Evolutionary conservation across 345 rosid species (phyloP).

Genomic region (Brassica nigra): DNA sequence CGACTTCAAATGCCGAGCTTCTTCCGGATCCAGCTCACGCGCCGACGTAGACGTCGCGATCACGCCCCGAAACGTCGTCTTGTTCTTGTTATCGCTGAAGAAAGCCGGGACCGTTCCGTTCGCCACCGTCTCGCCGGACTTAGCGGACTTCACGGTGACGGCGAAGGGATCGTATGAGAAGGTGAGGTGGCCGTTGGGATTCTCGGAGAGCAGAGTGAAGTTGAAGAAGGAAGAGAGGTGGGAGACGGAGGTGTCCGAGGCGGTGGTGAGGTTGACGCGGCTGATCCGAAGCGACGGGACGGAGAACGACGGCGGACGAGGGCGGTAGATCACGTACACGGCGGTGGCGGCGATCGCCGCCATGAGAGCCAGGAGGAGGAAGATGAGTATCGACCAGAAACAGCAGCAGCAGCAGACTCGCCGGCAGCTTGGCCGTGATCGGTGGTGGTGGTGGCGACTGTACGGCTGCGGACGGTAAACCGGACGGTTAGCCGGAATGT

Average conservation of each 20-base stretch:
- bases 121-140: constrained; percentile 54
- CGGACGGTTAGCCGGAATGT: constrained; percentile 62
- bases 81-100: constrained; percentile 54
- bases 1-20: constrained; percentile 57
- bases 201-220: constrained; percentile 69
- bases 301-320: constrained; percentile 72
- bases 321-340: constrained; percentile 74
- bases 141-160: constrained; percentile 45
- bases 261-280: constrained; percentile 68
- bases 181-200: constrained; percentile 76
- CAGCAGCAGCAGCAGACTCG: constrained; percentile 81
- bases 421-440: constrained; percentile 59
- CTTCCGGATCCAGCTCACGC: constrained; percentile 69
- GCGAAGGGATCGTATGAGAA: constrained; percentile 69
- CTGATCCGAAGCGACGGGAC: constrained; percentile 71
- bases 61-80: constrained; percentile 61
- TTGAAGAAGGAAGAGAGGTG: constrained; percentile 71
- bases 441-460: constrained; percentile 54
- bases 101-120: constrained; percentile 78
- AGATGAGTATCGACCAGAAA: constrained; percentile 73
- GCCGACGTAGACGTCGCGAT: constrained; percentile 53
- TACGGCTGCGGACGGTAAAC: constrained; percentile 67
- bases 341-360: constrained; percentile 72
- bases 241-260: constrained; percentile 65
- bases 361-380: constrained; percentile 64